Conservation (phyloP, 2,329 filamentous ascomycete genomes). For the Aspergillus cejpii region DNA sequence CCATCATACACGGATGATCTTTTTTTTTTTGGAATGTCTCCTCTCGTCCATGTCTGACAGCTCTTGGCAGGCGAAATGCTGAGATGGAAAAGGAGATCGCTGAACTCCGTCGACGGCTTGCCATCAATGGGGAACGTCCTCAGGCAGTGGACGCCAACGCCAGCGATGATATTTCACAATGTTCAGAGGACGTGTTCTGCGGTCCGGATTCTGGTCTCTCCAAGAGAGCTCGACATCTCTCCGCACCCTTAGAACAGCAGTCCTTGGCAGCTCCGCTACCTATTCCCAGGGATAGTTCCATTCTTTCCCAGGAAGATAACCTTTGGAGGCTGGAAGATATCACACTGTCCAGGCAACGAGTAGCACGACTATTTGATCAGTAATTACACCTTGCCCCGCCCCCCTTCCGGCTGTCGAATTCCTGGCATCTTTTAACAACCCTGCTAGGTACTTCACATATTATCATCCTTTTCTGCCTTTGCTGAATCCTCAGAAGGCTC, state of each 20-base stretch:
- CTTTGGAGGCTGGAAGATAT: constrained; percentile 48
- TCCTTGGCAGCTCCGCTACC: constrained; percentile 30
- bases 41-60: constrained; percentile 6
- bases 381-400: constrained; percentile 15
- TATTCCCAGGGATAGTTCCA: constrained; percentile 29
- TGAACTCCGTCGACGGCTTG: constrained; percentile 42
- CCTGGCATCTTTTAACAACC: constrained; percentile 24
- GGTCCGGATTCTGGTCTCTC: constrained; percentile 27
- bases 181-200: constrained; percentile 31
- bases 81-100: constrained; percentile 54
- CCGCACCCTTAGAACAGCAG: constrained; percentile 30
- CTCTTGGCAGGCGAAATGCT: constrained; percentile 50
- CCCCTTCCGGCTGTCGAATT: not conserved
- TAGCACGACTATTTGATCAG: constrained; percentile 42
- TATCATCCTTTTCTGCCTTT: constrained; percentile 60
- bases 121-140: constrained; percentile 27
- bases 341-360: constrained; percentile 32
- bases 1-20: too few species aligned
- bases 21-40: not conserved
- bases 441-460: constrained; percentile 53
- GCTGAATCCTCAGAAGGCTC: constrained; percentile 48
- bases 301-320: constrained; percentile 33
- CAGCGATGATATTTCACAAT: constrained; percentile 30
- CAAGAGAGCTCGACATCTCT: constrained; percentile 26
- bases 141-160: constrained; percentile 21